Base-by-base conservation (phyloP, 495 filamentous ascomycete genomes). In the Daldinia childiae region DNA sequence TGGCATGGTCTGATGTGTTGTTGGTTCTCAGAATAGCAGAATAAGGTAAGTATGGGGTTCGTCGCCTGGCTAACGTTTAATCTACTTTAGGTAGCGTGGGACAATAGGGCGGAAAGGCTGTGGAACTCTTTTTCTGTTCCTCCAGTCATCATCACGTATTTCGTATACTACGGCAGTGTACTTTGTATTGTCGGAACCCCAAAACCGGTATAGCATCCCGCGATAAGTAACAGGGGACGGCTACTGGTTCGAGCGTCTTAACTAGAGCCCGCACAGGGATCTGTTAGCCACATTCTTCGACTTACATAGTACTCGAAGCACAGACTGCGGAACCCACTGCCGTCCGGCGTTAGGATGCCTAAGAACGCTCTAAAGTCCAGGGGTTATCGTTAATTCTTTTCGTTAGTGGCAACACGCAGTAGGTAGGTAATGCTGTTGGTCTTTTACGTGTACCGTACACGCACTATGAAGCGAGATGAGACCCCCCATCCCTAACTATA, bases 51-150 rank as follows among this genome's bases (percentile, higher is more conserved):
- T 57, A 61, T 58, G 67, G 67, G 59, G 67, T 54, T 54, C 51
- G 7, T 39, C 51, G 39, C 50, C 50, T 62, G 32, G 50, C 38
- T 57, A 61, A 48, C 43, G 19, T 48, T 48, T 12, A 48, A 52
- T 57, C 48, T 56, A 55, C 27, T 43, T 56, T 48, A 48, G 43
- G 43, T 63, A 58, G 41, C n/a, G 64, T 68, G 64, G 69, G 59
- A 73, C 65, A 64, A 45, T 73, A 73, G 70, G 70, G 70, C 65
- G 58, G 65, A 36, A 69, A 64, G 19, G n/a, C 55, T 58, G 45
- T 63, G 36, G 58, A 67, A 17, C 54, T 30, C 27, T 54, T 54
- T 15, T 29, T n/a, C 27, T 57, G 6, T 57, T 57, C 29, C 54
- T 34, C 54, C 29, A 57, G 19, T 57, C 30, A 54, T 17, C 30